Conservation (phyloP, 2,329 filamentous ascomycete genomes). For the Sarocladium oryzae region DNA sequence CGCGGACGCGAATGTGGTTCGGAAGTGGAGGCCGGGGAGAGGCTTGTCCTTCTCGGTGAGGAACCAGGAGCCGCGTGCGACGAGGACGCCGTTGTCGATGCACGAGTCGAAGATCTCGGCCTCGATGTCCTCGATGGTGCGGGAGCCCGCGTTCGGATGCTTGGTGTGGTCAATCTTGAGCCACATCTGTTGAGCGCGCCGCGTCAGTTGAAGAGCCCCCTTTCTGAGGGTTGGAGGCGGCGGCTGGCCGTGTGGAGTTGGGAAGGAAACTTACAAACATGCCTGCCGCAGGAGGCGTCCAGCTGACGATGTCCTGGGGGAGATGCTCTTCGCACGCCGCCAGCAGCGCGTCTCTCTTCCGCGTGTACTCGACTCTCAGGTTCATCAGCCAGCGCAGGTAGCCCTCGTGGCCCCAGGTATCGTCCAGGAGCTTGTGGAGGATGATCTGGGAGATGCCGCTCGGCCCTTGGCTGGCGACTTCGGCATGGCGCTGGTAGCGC, state of each 20-base stretch:
- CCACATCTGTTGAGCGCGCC: conserved; percentile 66
- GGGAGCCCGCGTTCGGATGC: conserved; percentile 53
- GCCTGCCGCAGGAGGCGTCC: conserved; percentile 74
- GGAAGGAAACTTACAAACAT: conserved; percentile 73
- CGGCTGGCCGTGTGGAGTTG: too few species aligned
- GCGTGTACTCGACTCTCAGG: conserved; percentile 74
- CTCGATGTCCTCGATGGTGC: conserved; percentile 62
- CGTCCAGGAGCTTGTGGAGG: conserved; percentile 84
- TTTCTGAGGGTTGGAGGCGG: too few species aligned
- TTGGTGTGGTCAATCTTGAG: conserved; percentile 58
- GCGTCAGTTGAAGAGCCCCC: too few species aligned
- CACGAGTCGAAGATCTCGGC: conserved; percentile 77
- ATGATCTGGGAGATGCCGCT: conserved; percentile 78
- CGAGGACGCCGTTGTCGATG: conserved; percentile 70
- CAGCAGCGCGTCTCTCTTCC: conserved; percentile 68
- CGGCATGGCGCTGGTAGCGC: conserved; percentile 73
- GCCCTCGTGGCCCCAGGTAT: conserved; percentile 87
- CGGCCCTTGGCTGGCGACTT: conserved; percentile 79
- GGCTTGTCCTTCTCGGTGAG: conserved; percentile 60
- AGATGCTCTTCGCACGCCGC: conserved; percentile 73
- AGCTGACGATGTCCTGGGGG: conserved; percentile 67
- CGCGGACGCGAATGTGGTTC: conserved; percentile 83
- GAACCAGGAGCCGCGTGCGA: conserved; percentile 89
- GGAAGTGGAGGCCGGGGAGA: conserved; percentile 70
- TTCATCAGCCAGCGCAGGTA: conserved; percentile 87